A percentile compares a stretch with the other conserved stretches of the same genome.
phyloP scores from a whole-genome alignment of 75 land plant species.

The Chamaecyparis obtusa region DNA sequence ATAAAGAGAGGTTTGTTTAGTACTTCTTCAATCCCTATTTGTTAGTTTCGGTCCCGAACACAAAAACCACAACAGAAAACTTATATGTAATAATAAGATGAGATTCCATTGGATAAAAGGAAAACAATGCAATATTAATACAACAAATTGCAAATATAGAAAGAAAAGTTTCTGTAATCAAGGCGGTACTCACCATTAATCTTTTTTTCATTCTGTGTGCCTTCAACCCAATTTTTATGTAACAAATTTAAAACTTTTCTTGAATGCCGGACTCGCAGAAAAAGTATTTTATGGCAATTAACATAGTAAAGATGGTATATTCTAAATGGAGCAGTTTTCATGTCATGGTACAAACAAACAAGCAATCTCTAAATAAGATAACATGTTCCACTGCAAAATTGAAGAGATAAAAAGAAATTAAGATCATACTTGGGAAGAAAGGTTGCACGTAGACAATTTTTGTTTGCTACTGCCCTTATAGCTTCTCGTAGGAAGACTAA shows the following conservation, averaged over 20 bases:
- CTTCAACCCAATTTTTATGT: not conserved
- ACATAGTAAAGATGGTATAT: not conserved
- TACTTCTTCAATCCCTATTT: not conserved
- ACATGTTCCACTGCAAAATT: not conserved
- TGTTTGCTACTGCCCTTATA: conserved; percentile 70
- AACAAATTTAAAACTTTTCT: not conserved
- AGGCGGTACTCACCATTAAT: not conserved
- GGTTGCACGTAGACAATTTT: conserved; percentile 78
- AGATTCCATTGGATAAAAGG: not conserved
- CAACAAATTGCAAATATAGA: not conserved
- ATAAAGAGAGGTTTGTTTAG: not conserved
- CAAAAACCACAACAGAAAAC: not conserved
- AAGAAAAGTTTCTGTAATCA: not conserved
- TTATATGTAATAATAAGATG: not conserved
- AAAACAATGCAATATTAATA: not conserved
- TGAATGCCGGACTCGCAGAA: not conserved
- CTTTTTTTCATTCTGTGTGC: not conserved
- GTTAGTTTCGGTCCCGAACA: not conserved
- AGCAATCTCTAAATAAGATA: not conserved
- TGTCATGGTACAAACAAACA: not conserved
- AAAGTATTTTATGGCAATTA: not conserved
- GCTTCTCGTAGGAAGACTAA: conserved; percentile 71
- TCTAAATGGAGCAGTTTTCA: not conserved
- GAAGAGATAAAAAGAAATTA: not conserved
- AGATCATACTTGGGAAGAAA: conserved; percentile 89